A percentile compares a stretch with the other conserved stretches of the same genome.
These are phyloP conservation scores for Durio zibethinus DNA, from an alignment of 345 rosid genomes.

Conservation along the genomic window DNA sequence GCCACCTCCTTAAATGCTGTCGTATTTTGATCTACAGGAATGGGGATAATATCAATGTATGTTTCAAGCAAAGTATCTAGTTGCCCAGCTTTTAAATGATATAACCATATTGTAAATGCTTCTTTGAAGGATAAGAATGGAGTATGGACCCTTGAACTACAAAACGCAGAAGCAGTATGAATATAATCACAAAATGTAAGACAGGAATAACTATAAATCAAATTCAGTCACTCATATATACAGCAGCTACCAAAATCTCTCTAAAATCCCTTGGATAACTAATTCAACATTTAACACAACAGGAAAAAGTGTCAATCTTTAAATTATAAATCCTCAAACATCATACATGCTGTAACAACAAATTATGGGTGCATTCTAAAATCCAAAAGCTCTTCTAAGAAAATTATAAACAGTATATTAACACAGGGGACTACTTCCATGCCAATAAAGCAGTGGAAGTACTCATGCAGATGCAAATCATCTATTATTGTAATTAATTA, in stretches of 20 bases:
- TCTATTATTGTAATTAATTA: neutral
- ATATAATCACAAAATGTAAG: neutral
- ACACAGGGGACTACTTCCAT: neutral
- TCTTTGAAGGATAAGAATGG: neutral
- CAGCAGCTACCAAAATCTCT: neutral
- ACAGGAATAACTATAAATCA: neutral
- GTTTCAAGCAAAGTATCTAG: neutral
- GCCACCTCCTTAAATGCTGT: conserved; percentile 97
- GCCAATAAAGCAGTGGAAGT: neutral
- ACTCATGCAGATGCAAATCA: conserved; percentile 12
- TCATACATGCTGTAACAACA: neutral
- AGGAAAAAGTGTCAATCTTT: neutral
- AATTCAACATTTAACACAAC: neutral
- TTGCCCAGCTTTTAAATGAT: neutral
- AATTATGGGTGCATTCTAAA: neutral
- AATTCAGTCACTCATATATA: neutral
- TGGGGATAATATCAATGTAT: conserved; percentile 5
- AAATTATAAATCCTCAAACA: neutral
- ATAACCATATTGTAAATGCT: neutral
- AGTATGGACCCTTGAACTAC: neutral
- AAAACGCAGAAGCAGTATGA: neutral
- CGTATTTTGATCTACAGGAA: conserved; percentile 75
- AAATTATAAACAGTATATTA: neutral
- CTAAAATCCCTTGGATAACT: neutral
- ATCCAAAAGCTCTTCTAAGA: neutral